Base-by-base conservation (phyloP, 345 rosid genomes). In the Populus ilicifolia region DNA sequence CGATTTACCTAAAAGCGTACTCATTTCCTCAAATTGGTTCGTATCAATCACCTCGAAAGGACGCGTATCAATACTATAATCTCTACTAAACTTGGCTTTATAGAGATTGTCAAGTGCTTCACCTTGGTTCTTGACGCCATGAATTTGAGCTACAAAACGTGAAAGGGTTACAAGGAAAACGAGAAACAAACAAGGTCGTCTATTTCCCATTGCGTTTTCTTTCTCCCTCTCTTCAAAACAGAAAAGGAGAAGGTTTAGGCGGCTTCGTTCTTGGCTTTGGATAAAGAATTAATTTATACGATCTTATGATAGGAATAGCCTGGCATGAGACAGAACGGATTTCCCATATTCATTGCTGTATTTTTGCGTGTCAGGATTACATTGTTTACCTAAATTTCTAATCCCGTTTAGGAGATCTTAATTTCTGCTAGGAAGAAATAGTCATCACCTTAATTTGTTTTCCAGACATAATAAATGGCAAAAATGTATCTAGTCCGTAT, bases 31-130 rank as follows among this genome's bases (percentile, higher is more conserved):
- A 8, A 38, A n/a, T 20, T 20, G 48, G 33, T 5, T 23, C 17
- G 23, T 11, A 3, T 75, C 71, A 69, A 35, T 46, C 4, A 61
- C 48, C 39, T 27, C 25, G 67, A 84, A 85, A 43, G 1, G 76
- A 9, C 76, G 50, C 2, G 64, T 56, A 29, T 86, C 84, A 1
- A 82, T 41, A 2, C 75, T 83, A 0, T 83, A 82, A 64, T 77
- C 75, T 41, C 38, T 77, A 21, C 62, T 61, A 72, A 33, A 6
- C 76, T 78, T 89, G n/a, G 67, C 77, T 75, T 74, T 73, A 75
- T 83, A 80, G 21, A 89, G 83, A 39, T 75, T 70, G 30, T 71
- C 65, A 5, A 89, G 82, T 12, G 59, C 83, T 17, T 70, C 79
- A 1, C 25, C 62, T 72, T 86, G 87, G 52, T 46, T 46, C 72